Base-by-base conservation (phyloP, 176 grass and related monocot genomes). In the Phoenix dactylifera region DNA sequence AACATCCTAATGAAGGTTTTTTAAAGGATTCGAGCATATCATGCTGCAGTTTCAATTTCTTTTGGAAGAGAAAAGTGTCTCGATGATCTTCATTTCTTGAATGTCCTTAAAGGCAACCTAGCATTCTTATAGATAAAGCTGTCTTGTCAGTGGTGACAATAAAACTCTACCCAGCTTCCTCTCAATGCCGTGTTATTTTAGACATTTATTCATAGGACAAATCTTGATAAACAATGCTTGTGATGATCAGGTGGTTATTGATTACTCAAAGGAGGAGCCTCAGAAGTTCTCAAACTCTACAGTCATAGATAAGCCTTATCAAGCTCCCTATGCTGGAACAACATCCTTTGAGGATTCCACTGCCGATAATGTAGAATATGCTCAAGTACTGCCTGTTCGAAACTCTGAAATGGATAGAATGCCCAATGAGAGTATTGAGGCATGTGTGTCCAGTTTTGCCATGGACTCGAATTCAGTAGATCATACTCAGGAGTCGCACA, bases 311-410 rank as follows among this genome's bases (percentile, higher is more conserved):
- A 85, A 72, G 53, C 58, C 93, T 64, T 91, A 86, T 64, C 69
- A 86, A 67, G 81, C 84, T 24, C 93, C 87, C 54, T 75, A 77
- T 44, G 93, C 84, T 25, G 87, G 87, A 64, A 52, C 78, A 53
- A 80, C 76, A 69, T 86, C 93, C 23, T 22, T 92, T 49, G 87
- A 97, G 66, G 72, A 85, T 76, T 32, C 59, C 59, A 54, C 83
- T 18, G 32, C 22, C 48, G 60, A 7, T 29, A 24, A 58, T 55
- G 55, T 69, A 52, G 65, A 52, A 60, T 61, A 58, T 54, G 56
- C 50, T 35, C 54, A 52, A n/a, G 26, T 51, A 26, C 59, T 72
- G 16, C 60, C 79, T 39, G 73, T 50, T 54, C 63, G 4, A 7
- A 80, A 84, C 73, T 20, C 70, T 18, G 78, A 80, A 78, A 72